Percentiles rank a stretch among this genome's conserved stretches.
Evolutionary conservation across 352 stramenopile genomes (phyloP).

Genomic region (Pythium dissotocum): DNA sequence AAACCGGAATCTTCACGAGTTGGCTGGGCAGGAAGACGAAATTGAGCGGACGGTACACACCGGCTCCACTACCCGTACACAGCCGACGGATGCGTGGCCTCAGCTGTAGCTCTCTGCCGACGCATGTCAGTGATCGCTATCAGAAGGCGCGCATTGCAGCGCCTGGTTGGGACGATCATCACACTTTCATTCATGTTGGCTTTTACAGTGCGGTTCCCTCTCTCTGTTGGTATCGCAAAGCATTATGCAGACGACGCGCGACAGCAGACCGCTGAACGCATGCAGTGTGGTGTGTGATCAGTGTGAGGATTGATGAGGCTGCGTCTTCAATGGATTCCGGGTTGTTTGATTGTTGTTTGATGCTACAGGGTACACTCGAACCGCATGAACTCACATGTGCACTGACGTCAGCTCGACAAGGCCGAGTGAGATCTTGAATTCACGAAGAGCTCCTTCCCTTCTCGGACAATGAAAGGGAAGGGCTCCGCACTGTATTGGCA

Average conservation of each 20-base stretch:
- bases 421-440: background rate
- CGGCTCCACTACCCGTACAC: background rate
- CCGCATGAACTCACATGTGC: too few relatives aligned
- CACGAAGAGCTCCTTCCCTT: background rate
- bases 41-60: background rate
- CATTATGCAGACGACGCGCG: background rate
- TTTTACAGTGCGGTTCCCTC: background rate
- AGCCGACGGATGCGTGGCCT: background rate
- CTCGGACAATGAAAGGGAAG: too few relatives aligned
- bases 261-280: background rate
- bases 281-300: background rate
- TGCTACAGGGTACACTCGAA: background rate
- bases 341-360: background rate
- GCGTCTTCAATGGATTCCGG: background rate
- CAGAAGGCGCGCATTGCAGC: background rate
- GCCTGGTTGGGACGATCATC: background rate
- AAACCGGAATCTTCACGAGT: background rate
- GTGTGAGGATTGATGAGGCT: background rate
- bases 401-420: background rate
- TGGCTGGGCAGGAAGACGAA: background rate
- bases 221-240: background rate
- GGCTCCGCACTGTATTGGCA: background rate
- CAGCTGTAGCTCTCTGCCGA: background rate
- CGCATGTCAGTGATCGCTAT: background rate
- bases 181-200: background rate